Evolutionary conservation across 768 basidiomycete genomes (phyloP), one percentile per base, ranked within the genome.

Genomic region (Russula dissimulans): DNA sequence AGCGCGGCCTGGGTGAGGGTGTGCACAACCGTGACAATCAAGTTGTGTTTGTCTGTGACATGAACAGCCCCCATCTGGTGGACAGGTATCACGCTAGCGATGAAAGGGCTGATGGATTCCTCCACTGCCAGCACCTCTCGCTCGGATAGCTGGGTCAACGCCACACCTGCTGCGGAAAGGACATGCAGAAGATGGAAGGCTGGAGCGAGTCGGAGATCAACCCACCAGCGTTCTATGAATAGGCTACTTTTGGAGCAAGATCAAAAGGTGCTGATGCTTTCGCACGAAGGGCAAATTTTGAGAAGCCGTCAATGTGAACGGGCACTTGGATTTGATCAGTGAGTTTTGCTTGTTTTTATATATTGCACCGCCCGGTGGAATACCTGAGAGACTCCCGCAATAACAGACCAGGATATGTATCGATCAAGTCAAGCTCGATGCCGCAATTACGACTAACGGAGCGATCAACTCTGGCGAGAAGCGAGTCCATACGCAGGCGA

Each of bases 241-340:
- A 76, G 26, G 84, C 76, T 42, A 89, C 71, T 57, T 76, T 74
- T 63, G 84, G 79, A 38, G 89, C 87, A 48, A 81, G 81, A 53
- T 88, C 80, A 66, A 85, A 86, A 26, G 91, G 77, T 11, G 86
- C 79, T n/a, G 89, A 84, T 17, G 87, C 86, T 71, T 91, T 91
- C 55, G 79, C 84, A 62, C 86, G 82, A 65, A 88, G 72, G 12
- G 87, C 82, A 48, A 78, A 74, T 34, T 80, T 76, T 9, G 86
- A 84, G 70, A 85, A 89, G 39, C 81, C 81, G 51, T 76, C 78
- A 34, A 70, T 69, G 11, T 73, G 68, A 39, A 77, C 74, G 5
- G 80, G 77, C 41, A 81, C 72, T 56, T 80, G 81, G 39, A 80
- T 83, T 56, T 81, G 70, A 50, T 69, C 70, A 14, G 68, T 76